Base-by-base conservation (phyloP, 441 rosid genomes). In the Croton laevigatus region DNA sequence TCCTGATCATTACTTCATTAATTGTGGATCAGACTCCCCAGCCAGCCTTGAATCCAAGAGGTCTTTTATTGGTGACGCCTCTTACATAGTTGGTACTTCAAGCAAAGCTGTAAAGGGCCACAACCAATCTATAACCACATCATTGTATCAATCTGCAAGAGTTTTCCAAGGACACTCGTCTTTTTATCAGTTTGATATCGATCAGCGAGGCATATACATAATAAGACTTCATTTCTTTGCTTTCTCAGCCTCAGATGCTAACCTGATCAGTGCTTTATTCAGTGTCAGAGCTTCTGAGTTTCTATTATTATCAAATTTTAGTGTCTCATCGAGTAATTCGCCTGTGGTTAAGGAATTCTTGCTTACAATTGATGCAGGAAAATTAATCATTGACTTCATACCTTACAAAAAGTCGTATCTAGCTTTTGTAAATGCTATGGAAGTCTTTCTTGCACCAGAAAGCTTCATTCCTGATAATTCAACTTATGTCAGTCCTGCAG, bases 401-500 rank as follows among this genome's bases (percentile, higher is more conserved):
- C 69, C 63, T 53, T 49, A 34, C 17, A 1, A 13, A 5, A 59
- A 54, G 23, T 63, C 74, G 11, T 63, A 62, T 16, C 53, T 64
- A 3, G 74, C 74, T 38, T 63, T 62, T 55, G 53, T 62, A 5
- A 71, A 63, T 63, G 69, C 74, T 64, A 71, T 63, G 54, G 74
- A 71, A 52, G 69, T 71, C n/a, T 71, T 52, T 63, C 69, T 57
- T 54, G 19, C 60, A 27, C 74, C 74, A 1, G 63, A 63, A n/a
- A 54, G 57, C 11, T 71, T 71, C 45, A 23, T 71, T 62, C 57
- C 69, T 38, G 40, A 63, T 54, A 11, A 54, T 12, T 19, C 64
- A 63, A 37, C 42, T 32, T n/a, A 44, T 1, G 9, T 71, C n/a
- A 64, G 44, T 63, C 5, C 63, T 40, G 13, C 55, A 55, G 63